These are phyloP conservation scores for Boletellus deceptivus DNA, from an alignment of 1,284 basidiomycete species.

Conservation along the genomic window DNA sequence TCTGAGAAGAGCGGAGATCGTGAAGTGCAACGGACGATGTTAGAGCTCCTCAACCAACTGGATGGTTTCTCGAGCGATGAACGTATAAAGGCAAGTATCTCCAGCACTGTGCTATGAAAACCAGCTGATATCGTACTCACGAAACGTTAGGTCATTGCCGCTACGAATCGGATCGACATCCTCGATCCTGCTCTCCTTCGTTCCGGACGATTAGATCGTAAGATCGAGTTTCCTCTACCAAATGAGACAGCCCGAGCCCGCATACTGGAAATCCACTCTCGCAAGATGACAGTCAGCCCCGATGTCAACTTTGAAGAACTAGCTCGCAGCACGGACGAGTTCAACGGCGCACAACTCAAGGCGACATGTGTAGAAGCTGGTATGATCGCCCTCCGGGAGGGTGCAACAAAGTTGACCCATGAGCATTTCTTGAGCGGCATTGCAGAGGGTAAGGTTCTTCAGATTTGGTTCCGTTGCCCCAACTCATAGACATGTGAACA, in stretches of 20 bases:
- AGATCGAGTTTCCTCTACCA: constrained; percentile 94
- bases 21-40: constrained; percentile 99
- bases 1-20: constrained; percentile 99
- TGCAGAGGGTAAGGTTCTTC: constrained; percentile 67
- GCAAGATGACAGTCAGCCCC: constrained; percentile 86
- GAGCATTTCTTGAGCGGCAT: constrained; percentile 95
- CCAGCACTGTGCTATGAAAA: not conserved
- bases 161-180: constrained; percentile 98
- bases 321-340: constrained; percentile 93
- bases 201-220: constrained; percentile 93
- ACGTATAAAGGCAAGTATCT: constrained; percentile 80
- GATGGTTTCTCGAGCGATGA: constrained; percentile 97
- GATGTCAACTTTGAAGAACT: constrained; percentile 93
- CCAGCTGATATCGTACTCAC: constrained; percentile 1
- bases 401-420: constrained; percentile 85
- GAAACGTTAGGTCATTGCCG: constrained; percentile 85
- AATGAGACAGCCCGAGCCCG: constrained; percentile 95
- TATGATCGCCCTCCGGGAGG: constrained; percentile 96
- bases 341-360: constrained; percentile 94
- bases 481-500: constrained; percentile 32
- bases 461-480: constrained; percentile 11
- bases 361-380: constrained; percentile 97
- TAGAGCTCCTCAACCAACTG: constrained; percentile 97
- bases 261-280: constrained; percentile 93
- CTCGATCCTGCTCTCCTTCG: constrained; percentile 97